A percentile compares a stretch with the other conserved stretches of the same genome.
Conservation (phyloP, 495 filamentous ascomycete species). For the Neurospora sp. region DNA sequence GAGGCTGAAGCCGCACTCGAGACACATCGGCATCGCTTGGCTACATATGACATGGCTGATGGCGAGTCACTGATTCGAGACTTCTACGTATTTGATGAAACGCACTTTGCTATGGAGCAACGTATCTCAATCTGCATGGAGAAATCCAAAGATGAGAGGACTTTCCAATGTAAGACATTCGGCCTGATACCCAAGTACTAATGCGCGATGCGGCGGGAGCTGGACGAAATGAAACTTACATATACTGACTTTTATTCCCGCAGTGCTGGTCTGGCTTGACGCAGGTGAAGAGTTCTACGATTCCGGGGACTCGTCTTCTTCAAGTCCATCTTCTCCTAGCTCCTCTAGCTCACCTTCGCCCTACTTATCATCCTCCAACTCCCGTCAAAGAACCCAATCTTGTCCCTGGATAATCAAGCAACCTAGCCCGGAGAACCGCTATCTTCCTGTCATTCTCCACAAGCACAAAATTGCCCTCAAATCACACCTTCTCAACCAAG, state of each 20-base stretch:
- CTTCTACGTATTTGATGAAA: slow-evolving; percentile 9
- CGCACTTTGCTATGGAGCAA: slow-evolving; percentile 19
- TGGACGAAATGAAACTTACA: neutral
- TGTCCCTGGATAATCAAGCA: neutral
- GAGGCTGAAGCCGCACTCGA: neutral
- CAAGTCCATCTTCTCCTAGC: neutral
- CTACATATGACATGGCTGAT: neutral
- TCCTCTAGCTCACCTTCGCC: neutral
- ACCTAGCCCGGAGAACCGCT: neutral
- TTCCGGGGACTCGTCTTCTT: neutral
- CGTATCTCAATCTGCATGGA: slow-evolving; percentile 13
- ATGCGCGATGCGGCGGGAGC: neutral
- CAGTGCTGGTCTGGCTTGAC: neutral
- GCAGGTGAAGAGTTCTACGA: neutral
- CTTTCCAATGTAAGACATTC: neutral
- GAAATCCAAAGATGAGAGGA: slow-evolving; percentile 2
- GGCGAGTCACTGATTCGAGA: slow-evolving; percentile 22
- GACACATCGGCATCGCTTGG: neutral
- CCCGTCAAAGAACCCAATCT: neutral
- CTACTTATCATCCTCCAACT: neutral
- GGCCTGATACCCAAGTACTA: neutral
- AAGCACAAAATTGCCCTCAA: neutral
- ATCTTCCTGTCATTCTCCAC: neutral
- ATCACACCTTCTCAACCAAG: neutral
- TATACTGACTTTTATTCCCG: neutral